Conservation (phyloP, 345 rosid species). For the Salix arbutifolia region DNA sequence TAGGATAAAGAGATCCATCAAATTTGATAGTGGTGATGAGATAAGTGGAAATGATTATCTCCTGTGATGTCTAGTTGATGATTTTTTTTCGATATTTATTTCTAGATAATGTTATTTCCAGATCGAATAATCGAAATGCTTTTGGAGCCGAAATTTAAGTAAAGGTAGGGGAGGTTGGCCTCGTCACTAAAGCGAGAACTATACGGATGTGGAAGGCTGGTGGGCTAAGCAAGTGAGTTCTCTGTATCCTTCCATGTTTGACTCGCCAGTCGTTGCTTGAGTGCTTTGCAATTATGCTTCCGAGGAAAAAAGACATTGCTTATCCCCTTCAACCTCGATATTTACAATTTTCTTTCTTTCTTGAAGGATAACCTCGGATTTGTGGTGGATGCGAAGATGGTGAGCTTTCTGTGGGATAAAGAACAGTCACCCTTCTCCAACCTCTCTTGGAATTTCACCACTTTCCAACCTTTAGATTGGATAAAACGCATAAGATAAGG, state of each 20-base stretch:
- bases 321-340: not conserved
- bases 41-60: too few relatives aligned
- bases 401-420: not conserved
- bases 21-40: too few relatives aligned
- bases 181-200: not conserved
- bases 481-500: not conserved
- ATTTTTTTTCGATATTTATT: too few relatives aligned
- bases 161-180: not conserved
- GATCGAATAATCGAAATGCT: too few relatives aligned
- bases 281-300: not conserved
- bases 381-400: not conserved
- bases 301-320: too few relatives aligned
- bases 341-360: not conserved
- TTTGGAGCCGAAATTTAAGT: too few relatives aligned
- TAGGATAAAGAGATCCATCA: too few relatives aligned
- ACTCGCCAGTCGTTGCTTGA: not conserved
- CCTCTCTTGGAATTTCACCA: not conserved
- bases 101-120: too few relatives aligned
- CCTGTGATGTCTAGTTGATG: too few relatives aligned
- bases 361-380: constrained; percentile 12
- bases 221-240: not conserved
- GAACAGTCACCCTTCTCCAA: not conserved
- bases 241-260: not conserved
- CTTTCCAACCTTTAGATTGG: not conserved
- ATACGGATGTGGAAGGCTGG: not conserved